Conservation (phyloP, 495 filamentous ascomycete species). For the Bryoglossum gracile region DNA sequence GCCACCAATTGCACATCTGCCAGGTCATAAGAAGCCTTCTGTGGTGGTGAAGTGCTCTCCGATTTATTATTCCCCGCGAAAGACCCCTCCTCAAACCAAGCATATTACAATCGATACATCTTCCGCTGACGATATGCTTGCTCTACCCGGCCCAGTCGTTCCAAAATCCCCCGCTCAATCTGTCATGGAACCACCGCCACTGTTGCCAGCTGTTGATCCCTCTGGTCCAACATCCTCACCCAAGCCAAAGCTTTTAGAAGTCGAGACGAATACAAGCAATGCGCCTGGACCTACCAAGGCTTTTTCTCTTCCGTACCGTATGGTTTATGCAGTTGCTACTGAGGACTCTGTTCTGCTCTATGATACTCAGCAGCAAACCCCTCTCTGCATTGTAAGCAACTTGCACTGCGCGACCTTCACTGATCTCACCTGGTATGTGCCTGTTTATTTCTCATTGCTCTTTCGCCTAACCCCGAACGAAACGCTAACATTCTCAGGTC, state of each 20-base stretch:
- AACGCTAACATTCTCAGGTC: conserved; percentile 54
- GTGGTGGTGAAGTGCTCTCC: conserved; percentile 94
- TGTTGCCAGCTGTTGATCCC: conserved; percentile 36
- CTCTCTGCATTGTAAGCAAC: conserved; percentile 90
- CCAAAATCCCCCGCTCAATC: conserved; percentile 39
- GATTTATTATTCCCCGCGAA: conserved; percentile 73
- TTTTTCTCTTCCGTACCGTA: conserved; percentile 83
- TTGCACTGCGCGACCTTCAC: conserved; percentile 96
- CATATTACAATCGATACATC: conserved; percentile 94
- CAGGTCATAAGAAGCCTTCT: conserved; percentile 97
- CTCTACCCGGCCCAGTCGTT: conserved; percentile 74
- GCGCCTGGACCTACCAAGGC: conserved; percentile 55
- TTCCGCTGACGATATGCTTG: conserved; percentile 69
- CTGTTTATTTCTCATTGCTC: too few relatives aligned
- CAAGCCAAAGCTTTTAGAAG: conserved; percentile 40
- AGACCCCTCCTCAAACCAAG: conserved; percentile 59
- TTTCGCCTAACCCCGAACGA: neutral
- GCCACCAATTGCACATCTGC: conserved; percentile 93
- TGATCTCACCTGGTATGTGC: conserved; percentile 89
- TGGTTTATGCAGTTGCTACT: conserved; percentile 95
- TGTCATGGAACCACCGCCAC: conserved; percentile 83
- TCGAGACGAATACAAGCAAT: conserved; percentile 40
- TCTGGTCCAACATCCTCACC: conserved; percentile 44
- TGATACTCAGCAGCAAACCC: conserved; percentile 94
- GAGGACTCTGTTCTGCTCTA: conserved; percentile 95